phyloP scores from a whole-genome alignment of 176 grass and related monocot genomes.

The Rhynchospora breviuscula region DNA sequence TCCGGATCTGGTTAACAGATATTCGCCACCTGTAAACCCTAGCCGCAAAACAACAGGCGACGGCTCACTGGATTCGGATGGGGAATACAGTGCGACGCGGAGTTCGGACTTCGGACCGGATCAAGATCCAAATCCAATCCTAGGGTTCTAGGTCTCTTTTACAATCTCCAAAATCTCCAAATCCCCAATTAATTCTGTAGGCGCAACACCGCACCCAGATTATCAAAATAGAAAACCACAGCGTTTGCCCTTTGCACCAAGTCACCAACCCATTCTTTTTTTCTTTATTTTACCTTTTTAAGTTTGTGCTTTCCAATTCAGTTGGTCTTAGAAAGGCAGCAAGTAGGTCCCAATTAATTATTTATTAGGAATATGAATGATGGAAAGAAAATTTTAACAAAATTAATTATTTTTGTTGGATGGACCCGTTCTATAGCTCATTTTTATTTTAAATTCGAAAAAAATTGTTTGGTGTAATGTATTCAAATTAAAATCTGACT shows the following conservation, averaged over 20 bases:
- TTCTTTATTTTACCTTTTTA: neutral
- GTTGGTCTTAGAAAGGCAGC: constrained; percentile 7
- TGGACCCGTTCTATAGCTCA: neutral
- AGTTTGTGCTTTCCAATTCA: neutral
- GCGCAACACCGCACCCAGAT: neutral
- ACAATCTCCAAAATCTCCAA: neutral
- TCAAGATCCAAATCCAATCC: neutral
- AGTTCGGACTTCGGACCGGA: neutral
- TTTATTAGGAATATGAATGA: neutral
- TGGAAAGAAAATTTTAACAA: neutral
- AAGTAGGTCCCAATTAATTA: neutral
- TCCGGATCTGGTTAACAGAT: neutral
- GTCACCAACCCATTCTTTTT: neutral
- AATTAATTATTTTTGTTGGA: neutral
- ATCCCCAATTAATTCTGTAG: neutral
- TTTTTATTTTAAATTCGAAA: neutral
- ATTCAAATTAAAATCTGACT: neutral
- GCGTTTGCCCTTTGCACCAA: neutral
- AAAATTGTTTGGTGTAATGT: neutral
- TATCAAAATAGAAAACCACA: neutral
- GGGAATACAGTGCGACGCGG: neutral
- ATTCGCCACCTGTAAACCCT: neutral
- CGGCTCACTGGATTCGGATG: neutral
- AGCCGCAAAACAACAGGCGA: neutral
- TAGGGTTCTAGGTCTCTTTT: no score